Conservation (phyloP, 2,329 filamentous ascomycete genomes). For the Cadophora luteo-olivacea region DNA sequence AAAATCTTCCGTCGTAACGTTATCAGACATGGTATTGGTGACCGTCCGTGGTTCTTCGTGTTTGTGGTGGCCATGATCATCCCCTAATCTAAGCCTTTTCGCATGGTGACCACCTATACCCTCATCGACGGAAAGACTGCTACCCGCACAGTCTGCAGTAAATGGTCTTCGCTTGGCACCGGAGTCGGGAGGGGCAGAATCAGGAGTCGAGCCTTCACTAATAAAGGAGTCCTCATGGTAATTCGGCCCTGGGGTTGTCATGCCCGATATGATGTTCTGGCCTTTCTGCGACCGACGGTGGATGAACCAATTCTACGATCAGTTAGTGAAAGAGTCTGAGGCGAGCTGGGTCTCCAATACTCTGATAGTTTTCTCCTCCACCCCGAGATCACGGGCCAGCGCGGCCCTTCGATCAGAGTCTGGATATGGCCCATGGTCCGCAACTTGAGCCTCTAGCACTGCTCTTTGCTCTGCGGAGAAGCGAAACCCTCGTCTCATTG, state of each 20-base stretch:
- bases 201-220: not conserved
- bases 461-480: conserved; percentile 20
- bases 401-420: conserved; percentile 13
- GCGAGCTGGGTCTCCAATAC: not conserved
- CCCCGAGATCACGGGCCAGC: conserved; percentile 19
- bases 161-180: not conserved
- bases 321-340: conserved; percentile 2
- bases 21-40: not conserved
- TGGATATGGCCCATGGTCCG: conserved; percentile 19
- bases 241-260: not conserved
- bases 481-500: conserved; percentile 13
- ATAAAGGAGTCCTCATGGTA: not conserved
- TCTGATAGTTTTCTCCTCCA: conserved; percentile 25
- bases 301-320: conserved; percentile 25
- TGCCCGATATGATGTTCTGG: not conserved
- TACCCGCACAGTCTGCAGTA: not conserved
- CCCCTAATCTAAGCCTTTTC: not conserved
- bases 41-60: not conserved
- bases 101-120: not conserved
- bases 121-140: not conserved
- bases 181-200: not conserved
- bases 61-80: not conserved
- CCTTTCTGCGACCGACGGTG: conserved; percentile 18
- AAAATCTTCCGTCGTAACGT: not conserved
- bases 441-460: conserved; percentile 21